Percentiles rank a stretch among this genome's conserved stretches.
These are phyloP conservation scores for Ogataea methanolica DNA, from an alignment of 805 yeast species.

Conservation along the genomic window DNA sequence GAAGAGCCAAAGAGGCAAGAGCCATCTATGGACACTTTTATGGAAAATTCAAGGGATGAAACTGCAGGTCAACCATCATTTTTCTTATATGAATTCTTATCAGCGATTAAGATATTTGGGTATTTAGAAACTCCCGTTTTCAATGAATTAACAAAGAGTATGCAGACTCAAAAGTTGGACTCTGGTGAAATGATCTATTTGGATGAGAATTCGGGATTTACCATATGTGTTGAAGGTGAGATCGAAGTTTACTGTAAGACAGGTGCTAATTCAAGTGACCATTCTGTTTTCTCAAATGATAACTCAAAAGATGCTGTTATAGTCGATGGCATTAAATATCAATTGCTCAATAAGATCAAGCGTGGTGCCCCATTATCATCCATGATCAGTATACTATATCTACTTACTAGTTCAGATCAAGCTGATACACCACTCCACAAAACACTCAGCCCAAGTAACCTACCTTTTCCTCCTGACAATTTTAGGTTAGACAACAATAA, in stretches of 20 bases:
- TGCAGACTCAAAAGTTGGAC: conserved; percentile 81
- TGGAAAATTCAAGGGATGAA: conserved; percentile 33
- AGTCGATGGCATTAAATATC: conserved; percentile 60
- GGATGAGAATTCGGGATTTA: conserved; percentile 69
- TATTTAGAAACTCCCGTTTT: conserved; percentile 86
- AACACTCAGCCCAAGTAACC: not conserved
- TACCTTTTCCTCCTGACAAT: conserved; percentile 12
- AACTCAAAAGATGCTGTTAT: conserved; percentile 37
- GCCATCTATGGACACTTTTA: conserved; percentile 43
- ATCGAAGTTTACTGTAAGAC: conserved; percentile 71
- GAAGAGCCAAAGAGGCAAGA: conserved; percentile 39
- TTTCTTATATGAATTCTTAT: conserved; percentile 81
- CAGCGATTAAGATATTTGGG: conserved; percentile 92
- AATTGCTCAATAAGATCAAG: conserved; percentile 72
- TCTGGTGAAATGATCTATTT: conserved; percentile 72
- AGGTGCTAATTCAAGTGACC: conserved; percentile 25
- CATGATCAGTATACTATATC: conserved; percentile 68
- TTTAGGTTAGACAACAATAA: conserved; percentile 15
- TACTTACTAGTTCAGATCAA: conserved; percentile 38
- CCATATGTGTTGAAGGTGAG: conserved; percentile 89
- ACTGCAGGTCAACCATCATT: conserved; percentile 6
- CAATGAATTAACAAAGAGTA: conserved; percentile 85
- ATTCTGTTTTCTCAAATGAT: conserved; percentile 25
- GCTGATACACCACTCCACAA: not conserved
- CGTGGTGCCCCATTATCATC: conserved; percentile 86